A percentile compares a stretch with the other conserved stretches of the same genome.
Evolutionary conservation across 2,329 filamentous ascomycete genomes (phyloP).

Genomic region (Ophidiomyces ophidiicola): DNA sequence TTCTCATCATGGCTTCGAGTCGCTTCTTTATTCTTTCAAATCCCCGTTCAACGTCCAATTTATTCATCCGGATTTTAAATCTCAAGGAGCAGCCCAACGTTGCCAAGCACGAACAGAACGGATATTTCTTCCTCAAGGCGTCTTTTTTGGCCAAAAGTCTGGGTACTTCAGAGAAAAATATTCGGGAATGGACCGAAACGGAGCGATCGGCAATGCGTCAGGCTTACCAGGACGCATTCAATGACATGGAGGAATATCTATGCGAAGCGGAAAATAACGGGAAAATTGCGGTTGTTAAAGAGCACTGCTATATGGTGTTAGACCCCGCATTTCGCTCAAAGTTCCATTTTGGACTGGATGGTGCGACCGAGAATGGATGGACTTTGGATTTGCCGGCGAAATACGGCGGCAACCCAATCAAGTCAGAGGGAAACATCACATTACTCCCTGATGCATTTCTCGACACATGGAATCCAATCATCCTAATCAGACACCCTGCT

Average conservation of each 20-base stretch:
- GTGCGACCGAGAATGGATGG: slow-evolving; percentile 4
- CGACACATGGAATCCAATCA: slow-evolving; percentile 23
- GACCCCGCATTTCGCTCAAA: slow-evolving; percentile 8
- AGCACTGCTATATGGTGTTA: slow-evolving; percentile 21
- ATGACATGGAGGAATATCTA: slow-evolving; percentile 20
- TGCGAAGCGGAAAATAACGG: slow-evolving; percentile 17
- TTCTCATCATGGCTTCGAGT: slow-evolving; percentile 2
- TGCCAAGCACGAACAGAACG: slow-evolving; percentile 16
- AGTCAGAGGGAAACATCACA: slow-evolving; percentile 25
- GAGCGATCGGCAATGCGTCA: slow-evolving; percentile 19
- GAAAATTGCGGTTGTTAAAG: slow-evolving; percentile 27
- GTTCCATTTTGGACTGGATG: slow-evolving; percentile 4
- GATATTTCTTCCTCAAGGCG: slow-evolving; percentile 23
- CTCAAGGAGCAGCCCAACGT: slow-evolving; percentile 22
- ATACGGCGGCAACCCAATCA: slow-evolving; percentile 13
- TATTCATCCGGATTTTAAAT: slow-evolving; percentile 23
- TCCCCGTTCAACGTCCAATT: slow-evolving; percentile 26
- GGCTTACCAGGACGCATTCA: slow-evolving; percentile 21
- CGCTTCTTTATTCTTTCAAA: slow-evolving; percentile 20
- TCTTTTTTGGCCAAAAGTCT: slow-evolving; percentile 10
- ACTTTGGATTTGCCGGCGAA: slow-evolving; percentile 7
- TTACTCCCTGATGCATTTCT: slow-evolving; percentile 28
- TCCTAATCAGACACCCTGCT: slow-evolving; percentile 32
- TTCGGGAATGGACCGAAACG: slow-evolving; percentile 21
- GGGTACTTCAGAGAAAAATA: slow-evolving; percentile 15